Evolutionary conservation across 2,329 filamentous ascomycete genomes (phyloP).

Genomic region (Nigrospora sphaerica): DNA sequence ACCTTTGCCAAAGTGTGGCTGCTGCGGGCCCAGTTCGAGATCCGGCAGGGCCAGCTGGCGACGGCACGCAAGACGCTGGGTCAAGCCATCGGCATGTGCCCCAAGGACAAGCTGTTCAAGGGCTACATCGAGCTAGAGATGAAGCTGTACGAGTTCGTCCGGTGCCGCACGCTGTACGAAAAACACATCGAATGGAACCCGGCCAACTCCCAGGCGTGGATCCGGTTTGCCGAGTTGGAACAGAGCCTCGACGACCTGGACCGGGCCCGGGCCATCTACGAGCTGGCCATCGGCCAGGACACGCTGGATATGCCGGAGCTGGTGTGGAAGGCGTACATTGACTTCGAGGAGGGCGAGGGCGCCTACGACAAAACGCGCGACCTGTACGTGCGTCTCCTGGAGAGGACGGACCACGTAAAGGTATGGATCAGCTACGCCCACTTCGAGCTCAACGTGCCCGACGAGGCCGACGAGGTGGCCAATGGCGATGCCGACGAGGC

Average conservation of each 20-base stretch:
- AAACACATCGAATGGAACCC: constrained; percentile 93
- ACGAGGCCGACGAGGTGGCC: constrained; percentile 53
- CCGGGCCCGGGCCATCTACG: constrained; percentile 82
- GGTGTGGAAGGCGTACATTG: constrained; percentile 96
- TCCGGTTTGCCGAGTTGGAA: constrained; percentile 91
- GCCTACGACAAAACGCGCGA: constrained; percentile 77
- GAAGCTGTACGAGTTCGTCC: constrained; percentile 87
- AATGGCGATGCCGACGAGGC: constrained; percentile 58
- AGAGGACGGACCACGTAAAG: constrained; percentile 98
- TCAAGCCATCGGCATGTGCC: constrained; percentile 85
- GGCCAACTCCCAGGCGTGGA: constrained; percentile 89
- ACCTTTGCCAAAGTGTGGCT: constrained; percentile 98
- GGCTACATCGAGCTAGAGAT: constrained; percentile 91
- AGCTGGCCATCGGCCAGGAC: constrained; percentile 77
- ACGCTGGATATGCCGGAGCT: constrained; percentile 95
- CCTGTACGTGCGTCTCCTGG: constrained; percentile 83
- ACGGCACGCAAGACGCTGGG: constrained; percentile 84
- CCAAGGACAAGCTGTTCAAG: constrained; percentile 91
- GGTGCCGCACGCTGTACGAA: constrained; percentile 85
- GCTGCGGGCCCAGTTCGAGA: constrained; percentile 85
- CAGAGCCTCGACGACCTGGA: constrained; percentile 85
- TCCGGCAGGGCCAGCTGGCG: constrained; percentile 76
- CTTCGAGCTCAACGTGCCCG: constrained; percentile 92
- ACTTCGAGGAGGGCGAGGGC: constrained; percentile 94
- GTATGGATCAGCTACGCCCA: constrained; percentile 99